Evolutionary conservation across 2,329 filamentous ascomycete genomes (phyloP), one percentile per base, ranked within the genome.

Genomic region (Trichoderma cornu-damae): DNA sequence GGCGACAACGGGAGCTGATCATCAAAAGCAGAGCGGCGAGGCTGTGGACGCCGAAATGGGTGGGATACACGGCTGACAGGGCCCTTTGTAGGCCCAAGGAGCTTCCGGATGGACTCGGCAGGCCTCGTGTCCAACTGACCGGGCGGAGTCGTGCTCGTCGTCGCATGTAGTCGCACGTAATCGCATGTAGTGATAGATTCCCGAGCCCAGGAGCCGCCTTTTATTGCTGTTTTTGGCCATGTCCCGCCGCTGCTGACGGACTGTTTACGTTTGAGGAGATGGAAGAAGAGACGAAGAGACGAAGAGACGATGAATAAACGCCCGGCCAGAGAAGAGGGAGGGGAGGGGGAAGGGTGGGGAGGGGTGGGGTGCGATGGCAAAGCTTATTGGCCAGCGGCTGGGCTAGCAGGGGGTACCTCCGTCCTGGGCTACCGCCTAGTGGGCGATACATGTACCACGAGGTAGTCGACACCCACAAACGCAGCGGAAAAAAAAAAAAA

Each of bases 381-480:
- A 44, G 52, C 24, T 55, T 22, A 55, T 55, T 55, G 32, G 52
- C 30, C 42, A 55, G 40, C 52, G n/a, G 32, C 42, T 47, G 52
- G 32, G 12, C 40, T 37, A 44, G 22, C 32, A 12, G 9, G 28
- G 9, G 28, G 28, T 30, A 30, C 28, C 3, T 30, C 28, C n/a
- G 26, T 30, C 28, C 9, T 30, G 28, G n/a, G n/a, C n/a, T n/a
- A n/a, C 12, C 8, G 32, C 8, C n/a, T n/a, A 14, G 12, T 34
- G 32, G 3, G 12, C 40, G 11, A 12, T 24, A 6, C n/a, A n/a
- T n/a, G 40, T 22, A 26, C 9, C 11, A 3, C 20, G 38, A 14
- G 38, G 12, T 22, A n/a, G n/a, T 9, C 6, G 6, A 30, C 28
- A 30, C 28, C 6, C 28, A 30, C 28, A 30, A 30, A 30, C 28